Evolutionary conservation across 345 rosid species (phyloP).

Genomic region (Salix dunnii): DNA sequence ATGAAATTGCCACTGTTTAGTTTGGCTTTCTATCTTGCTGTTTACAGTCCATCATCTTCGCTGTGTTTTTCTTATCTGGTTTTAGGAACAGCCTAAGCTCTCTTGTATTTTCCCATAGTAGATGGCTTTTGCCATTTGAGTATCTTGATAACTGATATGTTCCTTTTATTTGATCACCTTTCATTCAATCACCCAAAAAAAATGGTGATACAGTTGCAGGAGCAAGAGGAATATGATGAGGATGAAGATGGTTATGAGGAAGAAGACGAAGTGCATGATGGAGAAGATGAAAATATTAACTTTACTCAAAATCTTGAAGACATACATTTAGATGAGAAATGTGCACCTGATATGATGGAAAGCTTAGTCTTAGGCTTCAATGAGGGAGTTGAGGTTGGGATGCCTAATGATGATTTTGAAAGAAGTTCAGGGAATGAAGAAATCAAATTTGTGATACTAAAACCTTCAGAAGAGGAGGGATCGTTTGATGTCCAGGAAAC

Average conservation of each 20-base stretch:
- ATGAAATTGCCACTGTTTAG: background rate
- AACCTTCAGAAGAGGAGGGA: slow-evolving; percentile 36
- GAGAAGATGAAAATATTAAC: slow-evolving; percentile 59
- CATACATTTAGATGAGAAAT: slow-evolving; percentile 58
- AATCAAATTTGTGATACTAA: slow-evolving; percentile 36
- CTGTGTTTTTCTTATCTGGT: background rate
- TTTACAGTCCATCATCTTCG: background rate
- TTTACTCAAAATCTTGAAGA: slow-evolving; percentile 53
- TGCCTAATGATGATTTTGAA: slow-evolving; percentile 76
- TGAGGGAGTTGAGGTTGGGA: slow-evolving; percentile 80
- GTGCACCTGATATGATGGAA: slow-evolving; percentile 40
- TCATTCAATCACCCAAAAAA: background rate
- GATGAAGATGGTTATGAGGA: slow-evolving; percentile 85
- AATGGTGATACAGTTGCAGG: slow-evolving; percentile 43
- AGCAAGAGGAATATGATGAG: slow-evolving; percentile 94
- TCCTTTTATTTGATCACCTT: background rate
- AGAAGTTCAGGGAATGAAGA: slow-evolving; percentile 51
- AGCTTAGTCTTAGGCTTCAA: slow-evolving; percentile 78
- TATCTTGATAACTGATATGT: background rate
- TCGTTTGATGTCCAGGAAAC: slow-evolving; percentile 49
- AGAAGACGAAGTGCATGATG: slow-evolving; percentile 75
- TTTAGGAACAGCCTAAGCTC: background rate
- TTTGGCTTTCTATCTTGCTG: too few relatives aligned
- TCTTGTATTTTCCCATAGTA: background rate
- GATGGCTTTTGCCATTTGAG: background rate